phyloP scores from a whole-genome alignment of 1,284 basidiomycete species.

The Irpex sp. region DNA sequence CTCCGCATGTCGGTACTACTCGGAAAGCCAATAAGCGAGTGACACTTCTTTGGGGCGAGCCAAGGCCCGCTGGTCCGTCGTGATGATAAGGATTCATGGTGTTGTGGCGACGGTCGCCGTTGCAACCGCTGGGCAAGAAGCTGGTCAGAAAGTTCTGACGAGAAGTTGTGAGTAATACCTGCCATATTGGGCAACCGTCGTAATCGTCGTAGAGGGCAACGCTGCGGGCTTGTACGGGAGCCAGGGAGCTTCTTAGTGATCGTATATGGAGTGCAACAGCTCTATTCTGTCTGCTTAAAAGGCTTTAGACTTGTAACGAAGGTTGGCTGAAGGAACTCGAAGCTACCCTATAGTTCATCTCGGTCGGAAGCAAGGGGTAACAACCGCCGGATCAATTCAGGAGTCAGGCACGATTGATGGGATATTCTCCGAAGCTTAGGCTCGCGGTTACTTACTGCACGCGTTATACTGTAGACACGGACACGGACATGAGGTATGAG shows the following conservation, averaged over 20 bases:
- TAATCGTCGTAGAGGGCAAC: neutral
- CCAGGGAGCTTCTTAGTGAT: neutral
- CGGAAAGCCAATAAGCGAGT: neutral
- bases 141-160: neutral
- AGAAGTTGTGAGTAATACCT: neutral
- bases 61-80: neutral
- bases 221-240: neutral
- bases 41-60: neutral
- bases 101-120: neutral
- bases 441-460: neutral
- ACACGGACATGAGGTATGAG: neutral
- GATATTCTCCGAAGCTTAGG: too few relatives aligned
- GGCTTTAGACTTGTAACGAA: too few relatives aligned
- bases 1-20: neutral
- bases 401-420: too few relatives aligned
- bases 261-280: neutral
- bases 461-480: neutral
- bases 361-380: neutral
- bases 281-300: neutral
- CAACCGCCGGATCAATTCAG: neutral
- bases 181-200: neutral
- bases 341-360: too few relatives aligned
- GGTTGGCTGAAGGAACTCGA: too few relatives aligned
- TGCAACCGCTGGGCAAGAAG: neutral
- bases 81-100: neutral